These are phyloP conservation scores for Vitis amurensis DNA, from an alignment of 164 flowering plant species.

Conservation along the genomic window DNA sequence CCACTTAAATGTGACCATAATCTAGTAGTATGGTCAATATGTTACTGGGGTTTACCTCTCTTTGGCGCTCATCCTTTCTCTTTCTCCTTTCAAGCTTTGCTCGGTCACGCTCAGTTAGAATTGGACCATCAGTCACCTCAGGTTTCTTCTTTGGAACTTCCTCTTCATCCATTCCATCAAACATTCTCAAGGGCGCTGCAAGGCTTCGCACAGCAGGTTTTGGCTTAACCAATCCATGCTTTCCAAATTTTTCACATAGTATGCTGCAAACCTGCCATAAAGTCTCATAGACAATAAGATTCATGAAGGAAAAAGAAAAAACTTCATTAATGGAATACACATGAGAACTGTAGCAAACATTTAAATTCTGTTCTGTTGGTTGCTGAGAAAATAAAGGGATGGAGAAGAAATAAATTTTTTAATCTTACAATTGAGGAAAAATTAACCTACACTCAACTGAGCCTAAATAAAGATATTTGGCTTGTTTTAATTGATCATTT, in stretches of 20 bases:
- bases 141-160: slow-evolving; percentile 79
- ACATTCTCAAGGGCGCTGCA: slow-evolving; percentile 81
- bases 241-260: slow-evolving; percentile 84
- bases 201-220: slow-evolving; percentile 84
- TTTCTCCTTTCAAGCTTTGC: slow-evolving; percentile 82
- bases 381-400: neutral
- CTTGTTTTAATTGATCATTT: neutral
- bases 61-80: slow-evolving; percentile 93
- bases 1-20: neutral
- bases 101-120: slow-evolving; percentile 81
- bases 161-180: slow-evolving; percentile 93
- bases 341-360: too few species aligned
- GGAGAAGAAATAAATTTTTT: too few species aligned
- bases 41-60: slow-evolving; percentile 60
- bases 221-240: slow-evolving; percentile 82
- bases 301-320: neutral
- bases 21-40: neutral
- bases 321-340: too few species aligned
- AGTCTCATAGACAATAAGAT: neutral
- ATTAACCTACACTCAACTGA: neutral
- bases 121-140: slow-evolving; percentile 81
- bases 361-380: neutral
- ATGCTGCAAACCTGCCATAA: slow-evolving; percentile 68
- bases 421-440: neutral
- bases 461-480: neutral